These are phyloP conservation scores for Globisporangium cylindrosporum DNA, from an alignment of 352 stramenopile species.

Conservation along the genomic window DNA sequence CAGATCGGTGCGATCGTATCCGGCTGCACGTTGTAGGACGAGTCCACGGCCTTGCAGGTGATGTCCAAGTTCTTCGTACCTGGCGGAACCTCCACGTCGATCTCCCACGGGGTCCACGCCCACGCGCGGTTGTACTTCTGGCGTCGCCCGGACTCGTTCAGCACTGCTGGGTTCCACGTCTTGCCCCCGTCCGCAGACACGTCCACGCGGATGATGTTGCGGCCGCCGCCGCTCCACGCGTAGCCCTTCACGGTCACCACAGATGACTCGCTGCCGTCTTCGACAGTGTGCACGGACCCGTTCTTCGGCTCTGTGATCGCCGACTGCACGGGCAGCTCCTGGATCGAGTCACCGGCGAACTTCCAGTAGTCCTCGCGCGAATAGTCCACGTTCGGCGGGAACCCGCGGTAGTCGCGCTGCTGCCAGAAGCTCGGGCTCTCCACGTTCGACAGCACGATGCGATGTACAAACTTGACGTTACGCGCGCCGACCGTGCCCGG, in stretches of 20 bases:
- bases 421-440: conserved; percentile 92
- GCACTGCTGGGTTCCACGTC: conserved; percentile 90
- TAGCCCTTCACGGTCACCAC: conserved; percentile 92
- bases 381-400: conserved; percentile 86
- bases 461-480: conserved; percentile 97
- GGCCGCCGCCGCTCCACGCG: conserved; percentile 92
- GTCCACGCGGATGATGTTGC: conserved; percentile 96
- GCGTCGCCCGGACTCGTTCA: conserved; percentile 77
- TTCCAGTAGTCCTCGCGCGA: conserved; percentile 81
- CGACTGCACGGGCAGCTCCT: conserved; percentile 90
- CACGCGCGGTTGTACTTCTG: conserved; percentile 91
- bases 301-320: conserved; percentile 88
- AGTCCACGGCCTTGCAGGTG: conserved; percentile 93
- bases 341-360: conserved; percentile 85
- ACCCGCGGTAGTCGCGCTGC: conserved; percentile 91
- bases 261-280: conserved; percentile 60
- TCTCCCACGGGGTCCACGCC: conserved; percentile 96
- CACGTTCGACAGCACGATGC: conserved; percentile 80
- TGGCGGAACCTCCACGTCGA: conserved; percentile 87
- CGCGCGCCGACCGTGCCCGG: conserved; percentile 93
- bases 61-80: conserved; percentile 85
- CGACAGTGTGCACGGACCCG: conserved; percentile 35
- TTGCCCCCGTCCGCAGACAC: conserved; percentile 92
- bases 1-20: conserved; percentile 94
- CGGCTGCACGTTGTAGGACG: conserved; percentile 96